Conservation (phyloP, 257 asterid genomes). For the Nyctanthes arbortristis region DNA sequence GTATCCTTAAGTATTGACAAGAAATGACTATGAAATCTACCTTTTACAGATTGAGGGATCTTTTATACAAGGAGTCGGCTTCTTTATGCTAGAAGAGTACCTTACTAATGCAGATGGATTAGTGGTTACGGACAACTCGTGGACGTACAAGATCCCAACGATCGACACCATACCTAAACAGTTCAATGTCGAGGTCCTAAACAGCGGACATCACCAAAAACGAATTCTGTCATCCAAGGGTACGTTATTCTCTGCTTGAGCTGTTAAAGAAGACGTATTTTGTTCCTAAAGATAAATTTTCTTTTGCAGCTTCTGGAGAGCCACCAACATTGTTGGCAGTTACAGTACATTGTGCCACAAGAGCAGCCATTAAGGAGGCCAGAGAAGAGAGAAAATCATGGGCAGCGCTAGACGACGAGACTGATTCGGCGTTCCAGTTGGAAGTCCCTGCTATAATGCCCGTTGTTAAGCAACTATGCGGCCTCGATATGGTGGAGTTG, state of each 20-base stretch:
- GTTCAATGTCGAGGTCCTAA: conserved; percentile 62
- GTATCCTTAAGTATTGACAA: background rate
- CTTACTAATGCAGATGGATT: conserved; percentile 52
- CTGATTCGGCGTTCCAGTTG: conserved; percentile 43
- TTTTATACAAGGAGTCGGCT: conserved; percentile 82
- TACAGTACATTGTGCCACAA: conserved; percentile 72
- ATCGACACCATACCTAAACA: conserved; percentile 67
- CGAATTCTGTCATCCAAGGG: conserved; percentile 86
- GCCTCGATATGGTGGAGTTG: conserved; percentile 52
- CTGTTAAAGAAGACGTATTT: background rate
- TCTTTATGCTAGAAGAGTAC: conserved; percentile 86
- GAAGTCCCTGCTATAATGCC: conserved; percentile 77
- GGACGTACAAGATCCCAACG: conserved; percentile 86
- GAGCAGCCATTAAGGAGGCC: conserved; percentile 75
- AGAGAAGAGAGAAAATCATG: conserved; percentile 57
- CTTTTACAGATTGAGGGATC: conserved; percentile 80
- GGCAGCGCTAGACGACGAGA: conserved; percentile 50
- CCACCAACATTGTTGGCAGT: conserved; percentile 76
- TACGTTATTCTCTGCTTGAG: conserved; percentile 14
- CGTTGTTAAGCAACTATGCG: conserved; percentile 64
- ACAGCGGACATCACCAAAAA: conserved; percentile 59
- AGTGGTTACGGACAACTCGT: conserved; percentile 54
- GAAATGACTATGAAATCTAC: no score
- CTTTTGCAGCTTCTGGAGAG: conserved; percentile 72
- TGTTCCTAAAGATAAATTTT: background rate